phyloP scores from a whole-genome alignment of 805 yeast species.

The Lachancea nothofagi region DNA sequence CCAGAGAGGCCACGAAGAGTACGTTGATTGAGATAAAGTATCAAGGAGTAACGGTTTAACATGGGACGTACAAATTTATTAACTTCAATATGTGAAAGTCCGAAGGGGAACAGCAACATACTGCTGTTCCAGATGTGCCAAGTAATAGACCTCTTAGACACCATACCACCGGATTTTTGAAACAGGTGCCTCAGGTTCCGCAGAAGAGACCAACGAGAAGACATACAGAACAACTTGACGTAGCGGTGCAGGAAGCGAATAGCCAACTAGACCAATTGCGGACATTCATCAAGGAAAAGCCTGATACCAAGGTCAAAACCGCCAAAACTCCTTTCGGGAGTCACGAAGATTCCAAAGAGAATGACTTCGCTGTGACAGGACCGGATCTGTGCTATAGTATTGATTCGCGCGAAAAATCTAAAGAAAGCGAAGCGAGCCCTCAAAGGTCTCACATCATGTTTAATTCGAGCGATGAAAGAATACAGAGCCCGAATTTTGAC shows the following conservation, averaged over 20 bases:
- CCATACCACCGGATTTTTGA: conserved; percentile 6
- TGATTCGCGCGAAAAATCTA: not conserved
- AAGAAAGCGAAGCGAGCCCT: not conserved
- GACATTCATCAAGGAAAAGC: not conserved
- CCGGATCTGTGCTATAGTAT: no score
- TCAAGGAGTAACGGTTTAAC: not conserved
- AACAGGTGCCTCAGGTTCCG: conserved; percentile 9
- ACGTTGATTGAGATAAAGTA: not conserved
- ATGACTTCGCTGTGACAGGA: not conserved
- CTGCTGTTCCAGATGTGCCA: conserved; percentile 18
- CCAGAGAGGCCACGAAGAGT: conserved; percentile 1
- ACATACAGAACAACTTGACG: conserved; percentile 14
- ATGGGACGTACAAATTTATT: no score
- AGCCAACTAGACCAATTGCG: conserved; percentile 14
- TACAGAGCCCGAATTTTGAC: not conserved
- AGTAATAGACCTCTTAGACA: conserved; percentile 15
- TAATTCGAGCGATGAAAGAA: not conserved
- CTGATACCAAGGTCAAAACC: not conserved
- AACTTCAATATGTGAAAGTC: no score
- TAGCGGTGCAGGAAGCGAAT: conserved; percentile 10
- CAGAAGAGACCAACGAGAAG: conserved; percentile 11
- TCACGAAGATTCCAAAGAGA: not conserved
- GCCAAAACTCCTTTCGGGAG: no score
- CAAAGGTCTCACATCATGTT: not conserved
- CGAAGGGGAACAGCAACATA: not conserved